Percentiles rank a stretch among this genome's conserved stretches.
Evolutionary conservation across 2,329 filamentous ascomycete genomes (phyloP).

Genomic region (Acephala macrosclerotiorum): DNA sequence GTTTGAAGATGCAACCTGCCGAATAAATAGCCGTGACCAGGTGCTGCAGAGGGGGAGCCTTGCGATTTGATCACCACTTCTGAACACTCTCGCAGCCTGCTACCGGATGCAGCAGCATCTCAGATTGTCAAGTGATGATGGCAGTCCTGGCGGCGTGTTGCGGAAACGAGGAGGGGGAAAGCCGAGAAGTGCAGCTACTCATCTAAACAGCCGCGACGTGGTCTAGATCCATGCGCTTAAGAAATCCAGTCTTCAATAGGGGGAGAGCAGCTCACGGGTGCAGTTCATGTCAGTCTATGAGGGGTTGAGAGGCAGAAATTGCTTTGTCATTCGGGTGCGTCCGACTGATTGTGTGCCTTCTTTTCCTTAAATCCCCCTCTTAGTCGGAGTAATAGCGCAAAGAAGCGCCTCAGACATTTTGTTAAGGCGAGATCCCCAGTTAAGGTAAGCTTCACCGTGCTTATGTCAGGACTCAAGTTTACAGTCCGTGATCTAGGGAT

Average conservation of each 20-base stretch:
- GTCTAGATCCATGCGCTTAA: not conserved
- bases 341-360: not conserved
- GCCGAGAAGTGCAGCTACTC: not conserved
- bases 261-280: not conserved
- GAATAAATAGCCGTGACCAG: slow-evolving; percentile 23
- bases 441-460: not conserved
- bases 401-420: not conserved
- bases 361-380: not conserved
- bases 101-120: not conserved
- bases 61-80: slow-evolving; percentile 31
- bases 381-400: not conserved
- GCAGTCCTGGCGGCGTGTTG: not conserved
- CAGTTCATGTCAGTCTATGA: not conserved
- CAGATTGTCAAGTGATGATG: not conserved
- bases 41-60: slow-evolving; percentile 26
- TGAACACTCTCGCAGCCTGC: slow-evolving; percentile 1
- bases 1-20: slow-evolving; percentile 35
- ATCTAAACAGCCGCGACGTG: not conserved
- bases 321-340: not conserved
- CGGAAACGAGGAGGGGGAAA: not conserved
- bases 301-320: not conserved
- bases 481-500: not conserved
- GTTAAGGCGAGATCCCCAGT: not conserved
- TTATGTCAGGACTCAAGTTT: not conserved
- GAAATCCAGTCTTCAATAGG: not conserved